A percentile compares a stretch with the other conserved stretches of the same genome.
Conservation (phyloP, 371 early-diverging fungal genomes). For the Mucor racemosus region DNA sequence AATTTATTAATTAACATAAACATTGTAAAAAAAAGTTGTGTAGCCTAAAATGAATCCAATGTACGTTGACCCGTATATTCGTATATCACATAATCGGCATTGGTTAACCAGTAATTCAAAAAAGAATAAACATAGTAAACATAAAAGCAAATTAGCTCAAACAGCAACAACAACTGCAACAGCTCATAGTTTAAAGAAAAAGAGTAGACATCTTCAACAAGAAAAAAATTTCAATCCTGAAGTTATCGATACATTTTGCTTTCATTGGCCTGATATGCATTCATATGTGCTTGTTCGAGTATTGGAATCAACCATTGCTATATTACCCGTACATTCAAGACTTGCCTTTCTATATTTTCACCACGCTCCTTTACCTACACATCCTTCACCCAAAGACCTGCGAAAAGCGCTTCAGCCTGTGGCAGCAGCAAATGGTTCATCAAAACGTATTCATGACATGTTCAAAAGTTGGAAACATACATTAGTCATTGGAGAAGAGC, state of each 20-base stretch:
- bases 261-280: conserved; percentile 39
- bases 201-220: background rate
- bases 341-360: conserved; percentile 40
- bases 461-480: conserved; percentile 27
- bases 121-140: background rate
- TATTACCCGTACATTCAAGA: conserved; percentile 33
- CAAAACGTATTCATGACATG: conserved; percentile 23
- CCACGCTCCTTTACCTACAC: conserved; percentile 24
- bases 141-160: background rate
- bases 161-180: background rate
- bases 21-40: background rate
- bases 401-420: background rate
- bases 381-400: conserved; percentile 9
- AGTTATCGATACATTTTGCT: conserved; percentile 37
- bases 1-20: background rate
- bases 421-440: background rate
- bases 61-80: conserved; percentile 9
- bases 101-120: conserved; percentile 1
- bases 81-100: conserved; percentile 5
- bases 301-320: conserved; percentile 31
- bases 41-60: conserved; percentile 12
- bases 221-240: conserved; percentile 10
- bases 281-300: conserved; percentile 39
- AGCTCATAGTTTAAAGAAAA: background rate
- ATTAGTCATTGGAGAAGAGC: conserved; percentile 1